These are phyloP conservation scores for Pisolithus thermaeus DNA, from an alignment of 1,284 basidiomycete species.

Conservation along the genomic window DNA sequence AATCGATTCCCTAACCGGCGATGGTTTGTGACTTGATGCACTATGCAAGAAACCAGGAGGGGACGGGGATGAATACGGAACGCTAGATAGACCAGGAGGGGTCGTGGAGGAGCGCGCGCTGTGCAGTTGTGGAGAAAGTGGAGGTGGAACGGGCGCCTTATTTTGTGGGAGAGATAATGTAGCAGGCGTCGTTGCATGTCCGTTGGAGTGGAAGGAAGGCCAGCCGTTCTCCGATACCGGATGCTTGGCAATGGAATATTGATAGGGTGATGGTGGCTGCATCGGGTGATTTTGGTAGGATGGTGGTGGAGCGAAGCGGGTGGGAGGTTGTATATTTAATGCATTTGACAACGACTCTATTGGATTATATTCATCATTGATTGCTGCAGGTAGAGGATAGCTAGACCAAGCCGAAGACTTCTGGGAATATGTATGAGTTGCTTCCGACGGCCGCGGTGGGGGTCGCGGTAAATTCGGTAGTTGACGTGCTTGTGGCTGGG, in stretches of 20 bases:
- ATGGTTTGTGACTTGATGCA: conserved; percentile 22
- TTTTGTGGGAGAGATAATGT: conserved; percentile 13
- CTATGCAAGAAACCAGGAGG: conserved; percentile 30
- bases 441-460: conserved; percentile 16
- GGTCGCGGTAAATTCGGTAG: conserved; percentile 9
- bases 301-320: conserved; percentile 17
- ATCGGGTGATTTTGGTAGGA: conserved; percentile 9
- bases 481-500: conserved; percentile 8
- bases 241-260: conserved; percentile 16
- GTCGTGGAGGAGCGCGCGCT: conserved; percentile 30
- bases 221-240: conserved; percentile 31
- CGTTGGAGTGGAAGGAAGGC: conserved; percentile 27
- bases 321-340: conserved; percentile 42
- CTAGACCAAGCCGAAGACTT: conserved; percentile 1
- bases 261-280: conserved; percentile 19
- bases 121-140: conserved; percentile 22
- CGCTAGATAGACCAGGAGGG: conserved; percentile 29
- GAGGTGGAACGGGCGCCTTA: conserved; percentile 11
- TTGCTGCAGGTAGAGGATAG: conserved; percentile 29
- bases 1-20: conserved; percentile 12
- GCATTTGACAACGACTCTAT: conserved; percentile 43
- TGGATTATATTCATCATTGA: conserved; percentile 34
- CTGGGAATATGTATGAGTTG: conserved; percentile 6
- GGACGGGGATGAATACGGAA: conserved; percentile 35
- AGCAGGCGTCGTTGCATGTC: conserved; percentile 8